These are phyloP conservation scores for Sporothrix brunneoviolacea DNA, from an alignment of 2,329 filamentous ascomycete species.

Conservation along the genomic window DNA sequence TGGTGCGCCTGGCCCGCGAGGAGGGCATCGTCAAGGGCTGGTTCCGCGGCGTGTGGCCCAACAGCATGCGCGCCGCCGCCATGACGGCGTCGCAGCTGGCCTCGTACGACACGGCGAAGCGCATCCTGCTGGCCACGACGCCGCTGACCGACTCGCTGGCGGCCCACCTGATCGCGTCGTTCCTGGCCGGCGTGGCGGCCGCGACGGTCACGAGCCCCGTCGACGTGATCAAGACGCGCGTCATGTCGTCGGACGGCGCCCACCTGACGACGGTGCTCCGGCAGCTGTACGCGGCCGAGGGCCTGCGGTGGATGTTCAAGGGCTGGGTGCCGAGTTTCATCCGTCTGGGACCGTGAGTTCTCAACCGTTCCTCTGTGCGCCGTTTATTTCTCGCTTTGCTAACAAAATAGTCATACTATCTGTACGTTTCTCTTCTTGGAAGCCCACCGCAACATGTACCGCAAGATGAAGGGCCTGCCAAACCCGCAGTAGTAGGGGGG, in stretches of 20 bases:
- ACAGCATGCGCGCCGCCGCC: conserved; percentile 71
- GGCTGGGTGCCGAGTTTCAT: conserved; percentile 79
- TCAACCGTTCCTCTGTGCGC: not conserved
- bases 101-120: conserved; percentile 78
- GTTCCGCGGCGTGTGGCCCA: conserved; percentile 82
- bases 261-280: conserved; percentile 53
- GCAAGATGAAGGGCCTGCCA: conserved; percentile 42
- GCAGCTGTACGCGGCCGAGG: conserved; percentile 64
- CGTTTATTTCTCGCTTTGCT: not conserved
- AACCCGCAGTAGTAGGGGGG: conserved; percentile 18
- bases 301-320: conserved; percentile 77
- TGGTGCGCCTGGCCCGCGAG: conserved; percentile 77
- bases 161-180: conserved; percentile 71
- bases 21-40: conserved; percentile 65
- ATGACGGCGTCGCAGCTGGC: conserved; percentile 84
- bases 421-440: conserved; percentile 83
- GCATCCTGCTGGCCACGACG: conserved; percentile 57
- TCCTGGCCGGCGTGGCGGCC: conserved; percentile 74
- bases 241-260: conserved; percentile 62
- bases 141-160: conserved; percentile 62
- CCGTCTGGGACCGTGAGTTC: conserved; percentile 54
- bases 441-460: conserved; percentile 75
- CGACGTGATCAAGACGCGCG: conserved; percentile 81
- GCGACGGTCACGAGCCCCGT: conserved; percentile 80
- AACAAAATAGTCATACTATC: conserved; percentile 60